phyloP scores from a whole-genome alignment of 352 stramenopile genomes.

The Phytophthora sp. region DNA sequence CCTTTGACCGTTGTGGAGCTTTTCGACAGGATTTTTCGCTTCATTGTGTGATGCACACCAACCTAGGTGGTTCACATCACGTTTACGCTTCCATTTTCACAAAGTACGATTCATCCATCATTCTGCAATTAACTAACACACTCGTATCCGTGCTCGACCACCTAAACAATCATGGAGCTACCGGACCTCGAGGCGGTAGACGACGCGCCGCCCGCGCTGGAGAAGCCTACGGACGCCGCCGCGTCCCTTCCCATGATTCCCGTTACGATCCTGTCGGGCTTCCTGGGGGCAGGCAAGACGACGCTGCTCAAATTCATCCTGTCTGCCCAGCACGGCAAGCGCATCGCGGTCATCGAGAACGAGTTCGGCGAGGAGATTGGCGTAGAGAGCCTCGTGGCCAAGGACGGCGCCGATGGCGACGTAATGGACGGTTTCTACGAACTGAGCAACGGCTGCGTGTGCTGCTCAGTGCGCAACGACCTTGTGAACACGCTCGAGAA shows the following conservation, averaged over 20 bases:
- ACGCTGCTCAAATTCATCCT: conserved; percentile 98
- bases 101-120: conserved; percentile 10
- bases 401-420: conserved; percentile 62
- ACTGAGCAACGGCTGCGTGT: conserved; percentile 98
- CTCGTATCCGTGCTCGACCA: no score
- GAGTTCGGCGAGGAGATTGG: conserved; percentile 98
- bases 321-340: conserved; percentile 90
- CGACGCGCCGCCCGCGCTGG: conserved; percentile 18
- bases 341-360: conserved; percentile 99
- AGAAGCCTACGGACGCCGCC: conserved; percentile 11
- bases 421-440: conserved; percentile 93
- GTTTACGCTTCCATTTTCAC: background rate
- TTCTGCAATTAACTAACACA: no score
- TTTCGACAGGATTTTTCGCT: conserved; percentile 35
- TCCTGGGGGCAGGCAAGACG: conserved; percentile 96
- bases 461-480: conserved; percentile 96
- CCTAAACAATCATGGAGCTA: conserved; percentile 6
- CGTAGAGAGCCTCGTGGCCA: conserved; percentile 93
- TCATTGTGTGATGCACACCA: conserved; percentile 12
- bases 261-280: conserved; percentile 96
- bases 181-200: conserved; percentile 7
- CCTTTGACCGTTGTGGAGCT: conserved; percentile 21
- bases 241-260: conserved; percentile 51
- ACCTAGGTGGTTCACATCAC: conserved; percentile 18
- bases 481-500: conserved; percentile 83